Evolutionary conservation across 495 filamentous ascomycete species (phyloP).

Genomic region (Neurospora terricola): DNA sequence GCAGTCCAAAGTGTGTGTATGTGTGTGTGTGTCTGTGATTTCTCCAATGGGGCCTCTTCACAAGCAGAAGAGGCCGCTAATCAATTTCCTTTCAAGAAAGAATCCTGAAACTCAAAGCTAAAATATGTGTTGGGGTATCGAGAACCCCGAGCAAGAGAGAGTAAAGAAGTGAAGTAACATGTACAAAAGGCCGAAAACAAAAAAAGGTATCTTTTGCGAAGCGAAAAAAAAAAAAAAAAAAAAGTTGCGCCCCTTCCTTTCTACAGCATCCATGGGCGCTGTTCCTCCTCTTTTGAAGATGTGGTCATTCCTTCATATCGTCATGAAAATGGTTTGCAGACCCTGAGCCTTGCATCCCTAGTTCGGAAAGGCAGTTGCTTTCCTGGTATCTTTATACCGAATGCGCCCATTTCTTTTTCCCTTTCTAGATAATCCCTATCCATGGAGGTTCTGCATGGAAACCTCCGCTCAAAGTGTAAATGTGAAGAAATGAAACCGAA

Average conservation of each 20-base stretch:
- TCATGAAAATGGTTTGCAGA: conserved; percentile 1
- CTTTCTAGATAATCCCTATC: not conserved
- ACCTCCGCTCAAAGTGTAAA: not conserved
- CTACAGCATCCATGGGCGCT: not conserved
- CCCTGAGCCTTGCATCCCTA: not conserved
- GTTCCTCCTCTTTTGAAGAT: not conserved
- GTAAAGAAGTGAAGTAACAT: not conserved
- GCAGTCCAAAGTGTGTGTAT: not conserved
- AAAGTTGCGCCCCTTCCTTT: not conserved
- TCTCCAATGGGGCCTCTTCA: not conserved
- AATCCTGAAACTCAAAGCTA: not conserved
- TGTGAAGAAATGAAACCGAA: not conserved
- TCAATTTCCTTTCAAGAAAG: not conserved
- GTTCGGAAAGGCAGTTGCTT: not conserved
- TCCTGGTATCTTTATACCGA: not conserved
- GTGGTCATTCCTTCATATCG: not conserved
- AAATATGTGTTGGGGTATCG: not conserved
- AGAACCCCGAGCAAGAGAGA: not conserved
- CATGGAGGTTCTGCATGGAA: not conserved
- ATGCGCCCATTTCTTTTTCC: not conserved
- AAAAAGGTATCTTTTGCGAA: not conserved
- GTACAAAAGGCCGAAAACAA: not conserved
- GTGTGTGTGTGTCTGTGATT: not conserved
- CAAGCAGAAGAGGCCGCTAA: not conserved
- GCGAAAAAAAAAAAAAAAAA: not conserved